These are phyloP conservation scores for Phytomonas serpens DNA, from an alignment of 208 protist species.

Conservation along the genomic window DNA sequence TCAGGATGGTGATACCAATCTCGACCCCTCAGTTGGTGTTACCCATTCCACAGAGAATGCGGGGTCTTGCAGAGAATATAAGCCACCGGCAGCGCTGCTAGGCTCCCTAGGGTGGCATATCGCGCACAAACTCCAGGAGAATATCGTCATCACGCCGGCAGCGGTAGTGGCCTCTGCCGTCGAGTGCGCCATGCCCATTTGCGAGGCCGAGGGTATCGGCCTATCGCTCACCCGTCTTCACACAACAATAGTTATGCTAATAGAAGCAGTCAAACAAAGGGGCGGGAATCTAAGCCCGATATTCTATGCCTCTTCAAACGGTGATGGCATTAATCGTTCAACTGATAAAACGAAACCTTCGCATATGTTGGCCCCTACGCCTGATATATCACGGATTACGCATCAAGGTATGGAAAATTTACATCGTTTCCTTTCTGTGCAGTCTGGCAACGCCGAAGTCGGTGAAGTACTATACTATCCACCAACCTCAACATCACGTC, in stretches of 20 bases:
- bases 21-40: constrained; percentile 17
- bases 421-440: background rate
- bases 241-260: background rate
- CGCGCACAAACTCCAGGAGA: constrained; percentile 25
- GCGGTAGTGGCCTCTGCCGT: constrained; percentile 64
- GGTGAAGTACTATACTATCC: background rate
- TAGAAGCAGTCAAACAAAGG: background rate
- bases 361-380: background rate
- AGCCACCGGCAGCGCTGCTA: background rate
- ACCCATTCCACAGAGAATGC: background rate
- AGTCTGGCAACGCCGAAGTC: background rate
- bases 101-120: background rate
- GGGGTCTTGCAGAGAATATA: background rate
- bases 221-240: background rate
- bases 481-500: constrained; percentile 15
- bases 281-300: background rate
- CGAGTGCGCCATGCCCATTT: constrained; percentile 17
- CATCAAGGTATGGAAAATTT: background rate
- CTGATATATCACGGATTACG: background rate
- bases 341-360: background rate
- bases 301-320: background rate
- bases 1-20: constrained; percentile 35
- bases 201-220: background rate
- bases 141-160: constrained; percentile 70
- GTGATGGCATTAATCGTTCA: background rate